Percentiles rank a stretch among this genome's conserved stretches.
Conservation (phyloP, 805 yeast genomes). For the Candida golubevii region DNA sequence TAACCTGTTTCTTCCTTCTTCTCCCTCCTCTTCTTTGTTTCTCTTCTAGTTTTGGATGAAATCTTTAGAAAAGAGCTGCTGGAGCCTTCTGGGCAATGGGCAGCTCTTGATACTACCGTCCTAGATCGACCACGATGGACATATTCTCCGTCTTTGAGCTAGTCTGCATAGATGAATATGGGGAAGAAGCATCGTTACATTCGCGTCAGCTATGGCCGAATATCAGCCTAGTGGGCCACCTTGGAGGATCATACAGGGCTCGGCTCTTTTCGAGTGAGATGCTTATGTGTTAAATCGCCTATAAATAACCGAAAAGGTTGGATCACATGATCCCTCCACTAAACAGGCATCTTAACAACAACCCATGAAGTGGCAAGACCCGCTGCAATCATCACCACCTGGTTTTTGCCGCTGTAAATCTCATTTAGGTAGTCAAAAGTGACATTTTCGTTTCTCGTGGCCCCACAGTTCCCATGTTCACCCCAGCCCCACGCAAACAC, state of each 20-base stretch:
- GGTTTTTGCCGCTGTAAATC: conserved; percentile 21
- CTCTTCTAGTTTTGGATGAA: conserved; percentile 14
- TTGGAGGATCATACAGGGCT: too few relatives aligned
- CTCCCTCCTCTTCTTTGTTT: too few relatives aligned
- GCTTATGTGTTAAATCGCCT: too few relatives aligned
- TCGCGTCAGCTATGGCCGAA: not conserved
- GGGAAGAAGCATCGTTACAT: conserved; percentile 75
- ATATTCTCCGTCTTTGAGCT: conserved; percentile 74
- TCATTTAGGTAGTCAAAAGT: conserved; percentile 35
- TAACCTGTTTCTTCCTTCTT: too few relatives aligned
- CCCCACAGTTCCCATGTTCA: conserved; percentile 94
- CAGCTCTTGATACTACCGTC: conserved; percentile 53
- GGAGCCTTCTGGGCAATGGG: conserved; percentile 9
- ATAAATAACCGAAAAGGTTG: not conserved
- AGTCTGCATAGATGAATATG: conserved; percentile 61
- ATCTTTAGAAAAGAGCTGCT: conserved; percentile 12
- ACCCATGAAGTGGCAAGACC: conserved; percentile 75
- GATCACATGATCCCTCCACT: not conserved
- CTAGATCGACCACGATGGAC: conserved; percentile 64
- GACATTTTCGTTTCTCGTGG: conserved; percentile 20
- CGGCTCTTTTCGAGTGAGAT: too few relatives aligned
- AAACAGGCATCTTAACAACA: conserved; percentile 18
- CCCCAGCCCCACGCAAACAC: conserved; percentile 97
- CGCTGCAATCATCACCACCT: conserved; percentile 38
- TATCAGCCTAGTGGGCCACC: too few relatives aligned